phyloP scores from a whole-genome alignment of 148 eudicot genomes.

The Linanthus parryae region DNA sequence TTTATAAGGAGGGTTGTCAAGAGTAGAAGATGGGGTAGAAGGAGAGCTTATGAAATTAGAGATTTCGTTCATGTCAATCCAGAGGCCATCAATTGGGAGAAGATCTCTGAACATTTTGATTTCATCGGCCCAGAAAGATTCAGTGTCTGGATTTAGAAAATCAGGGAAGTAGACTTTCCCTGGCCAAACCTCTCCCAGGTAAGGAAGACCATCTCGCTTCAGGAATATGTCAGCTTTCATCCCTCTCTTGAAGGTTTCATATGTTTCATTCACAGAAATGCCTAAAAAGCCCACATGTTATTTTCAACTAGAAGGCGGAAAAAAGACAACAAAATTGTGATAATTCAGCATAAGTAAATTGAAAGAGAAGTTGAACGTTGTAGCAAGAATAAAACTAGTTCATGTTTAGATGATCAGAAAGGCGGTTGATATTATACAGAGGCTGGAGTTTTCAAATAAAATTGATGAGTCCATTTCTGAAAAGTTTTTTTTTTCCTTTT shows the following conservation, averaged over 20 bases:
- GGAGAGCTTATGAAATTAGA: conserved; percentile 52
- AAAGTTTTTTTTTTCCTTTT: too few relatives aligned
- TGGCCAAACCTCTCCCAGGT: conserved; percentile 76
- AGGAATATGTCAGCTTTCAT: conserved; percentile 53
- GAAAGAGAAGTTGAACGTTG: too few relatives aligned
- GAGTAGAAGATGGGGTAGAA: conserved; percentile 33
- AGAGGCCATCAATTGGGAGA: conserved; percentile 68
- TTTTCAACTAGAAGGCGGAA: too few relatives aligned
- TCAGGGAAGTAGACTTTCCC: conserved; percentile 78
- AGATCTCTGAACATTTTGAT: conserved; percentile 37
- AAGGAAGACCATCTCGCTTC: conserved; percentile 49
- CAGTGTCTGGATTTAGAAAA: conserved; percentile 44
- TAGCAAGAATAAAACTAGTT: too few relatives aligned
- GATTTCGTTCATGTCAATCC: conserved; percentile 91
- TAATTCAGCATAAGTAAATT: too few relatives aligned
- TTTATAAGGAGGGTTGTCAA: conserved; percentile 65
- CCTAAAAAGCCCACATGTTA: conserved; percentile 25
- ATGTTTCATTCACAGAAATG: conserved; percentile 47
- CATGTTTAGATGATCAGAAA: too few relatives aligned
- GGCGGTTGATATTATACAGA: too few relatives aligned
- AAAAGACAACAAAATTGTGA: too few relatives aligned
- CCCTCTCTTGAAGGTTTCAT: conserved; percentile 61
- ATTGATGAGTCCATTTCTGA: too few relatives aligned
- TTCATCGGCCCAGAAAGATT: conserved; percentile 54
- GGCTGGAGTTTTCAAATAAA: too few relatives aligned